These are phyloP conservation scores for Neonectria coccinea DNA, from an alignment of 2,329 filamentous ascomycete species.

Conservation along the genomic window DNA sequence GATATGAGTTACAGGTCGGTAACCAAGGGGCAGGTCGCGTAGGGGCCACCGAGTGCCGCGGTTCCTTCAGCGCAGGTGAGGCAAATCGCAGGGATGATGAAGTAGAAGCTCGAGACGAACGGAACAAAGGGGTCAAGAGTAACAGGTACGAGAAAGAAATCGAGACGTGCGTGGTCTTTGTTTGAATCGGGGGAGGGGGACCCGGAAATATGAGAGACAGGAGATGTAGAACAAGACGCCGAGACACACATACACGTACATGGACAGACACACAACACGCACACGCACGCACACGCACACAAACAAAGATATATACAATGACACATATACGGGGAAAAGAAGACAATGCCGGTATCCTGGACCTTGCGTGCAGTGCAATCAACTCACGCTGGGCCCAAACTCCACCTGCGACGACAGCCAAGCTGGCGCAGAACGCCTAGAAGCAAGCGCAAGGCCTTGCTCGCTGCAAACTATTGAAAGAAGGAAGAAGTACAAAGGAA, in stretches of 20 bases:
- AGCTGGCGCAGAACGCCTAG: neutral
- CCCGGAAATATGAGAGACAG: neutral
- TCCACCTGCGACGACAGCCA: neutral
- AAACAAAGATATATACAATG: neutral
- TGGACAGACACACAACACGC: neutral
- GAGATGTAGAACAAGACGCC: neutral
- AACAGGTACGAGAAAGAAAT: neutral
- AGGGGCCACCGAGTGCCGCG: conserved; percentile 18
- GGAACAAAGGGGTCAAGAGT: neutral
- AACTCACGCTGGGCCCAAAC: neutral
- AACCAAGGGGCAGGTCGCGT: neutral
- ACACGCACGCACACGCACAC: neutral
- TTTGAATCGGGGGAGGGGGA: neutral
- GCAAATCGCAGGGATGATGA: conserved; percentile 11
- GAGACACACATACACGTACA: neutral
- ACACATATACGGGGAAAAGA: neutral
- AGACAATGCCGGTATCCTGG: neutral
- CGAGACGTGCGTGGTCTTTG: neutral
- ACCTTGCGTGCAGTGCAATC: conserved; percentile 3
- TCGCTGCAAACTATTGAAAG: too few species aligned
- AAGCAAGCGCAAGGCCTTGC: too few species aligned
- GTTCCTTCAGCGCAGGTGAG: conserved; percentile 2
- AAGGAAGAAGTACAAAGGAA: too few species aligned
- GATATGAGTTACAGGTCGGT: neutral
- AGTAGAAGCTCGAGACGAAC: neutral